These are phyloP conservation scores for Phytophthora hybrid DNA, from an alignment of 352 stramenopile genomes.

Conservation along the genomic window DNA sequence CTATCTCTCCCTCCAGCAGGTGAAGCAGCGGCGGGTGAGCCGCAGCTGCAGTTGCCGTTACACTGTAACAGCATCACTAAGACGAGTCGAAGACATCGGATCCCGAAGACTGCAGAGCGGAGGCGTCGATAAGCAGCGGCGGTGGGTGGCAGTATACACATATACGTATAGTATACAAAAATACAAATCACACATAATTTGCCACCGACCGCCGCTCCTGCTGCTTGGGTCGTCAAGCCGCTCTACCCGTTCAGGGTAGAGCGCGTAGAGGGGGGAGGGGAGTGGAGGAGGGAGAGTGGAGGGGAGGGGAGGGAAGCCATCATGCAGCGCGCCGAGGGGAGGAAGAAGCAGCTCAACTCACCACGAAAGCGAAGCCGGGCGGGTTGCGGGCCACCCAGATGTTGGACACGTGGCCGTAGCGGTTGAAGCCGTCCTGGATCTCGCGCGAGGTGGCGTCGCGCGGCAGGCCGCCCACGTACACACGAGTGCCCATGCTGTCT, in stretches of 20 bases:
- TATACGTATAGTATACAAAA: conserved; percentile 20
- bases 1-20: conserved; percentile 32
- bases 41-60: not conserved
- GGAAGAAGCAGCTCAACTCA: conserved; percentile 65
- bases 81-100: conserved; percentile 1
- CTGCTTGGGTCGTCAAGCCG: not conserved
- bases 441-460: conserved; percentile 84
- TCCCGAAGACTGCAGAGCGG: conserved; percentile 5
- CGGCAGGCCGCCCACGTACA: conserved; percentile 86
- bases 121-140: not conserved
- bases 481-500: conserved; percentile 77
- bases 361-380: conserved; percentile 90
- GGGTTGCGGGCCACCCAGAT: conserved; percentile 90
- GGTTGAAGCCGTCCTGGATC: conserved; percentile 84
- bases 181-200: conserved; percentile 34
- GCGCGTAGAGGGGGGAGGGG: not conserved
- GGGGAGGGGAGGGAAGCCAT: conserved; percentile 36
- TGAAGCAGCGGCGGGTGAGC: conserved; percentile 15
- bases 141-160: conserved; percentile 9
- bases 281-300: conserved; percentile 11
- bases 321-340: conserved; percentile 33
- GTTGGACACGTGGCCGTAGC: conserved; percentile 88
- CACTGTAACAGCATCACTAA: not conserved
- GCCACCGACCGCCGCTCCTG: conserved; percentile 20
- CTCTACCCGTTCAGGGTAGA: not conserved